phyloP scores from a whole-genome alignment of 495 filamentous ascomycete species.

The Umbilicaria muhlenbergii region DNA sequence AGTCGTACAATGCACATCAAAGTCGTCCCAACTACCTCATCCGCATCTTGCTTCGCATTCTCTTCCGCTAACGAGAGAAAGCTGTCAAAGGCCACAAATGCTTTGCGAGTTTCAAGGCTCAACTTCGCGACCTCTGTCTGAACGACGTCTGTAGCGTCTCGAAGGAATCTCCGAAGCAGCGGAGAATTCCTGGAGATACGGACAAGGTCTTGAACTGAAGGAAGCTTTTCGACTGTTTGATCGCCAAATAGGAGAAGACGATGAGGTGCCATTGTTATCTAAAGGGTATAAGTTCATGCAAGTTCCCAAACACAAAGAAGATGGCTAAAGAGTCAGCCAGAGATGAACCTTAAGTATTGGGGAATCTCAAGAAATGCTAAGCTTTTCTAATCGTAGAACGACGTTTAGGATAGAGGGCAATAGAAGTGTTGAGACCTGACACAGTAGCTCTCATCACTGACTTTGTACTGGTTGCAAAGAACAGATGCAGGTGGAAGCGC shows the following conservation, averaged over 20 bases:
- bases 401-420: too few relatives aligned
- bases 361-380: too few relatives aligned
- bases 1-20: constrained; percentile 6
- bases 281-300: too few relatives aligned
- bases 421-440: too few relatives aligned
- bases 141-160: constrained; percentile 9
- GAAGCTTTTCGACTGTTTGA: constrained; percentile 9
- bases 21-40: constrained; percentile 3
- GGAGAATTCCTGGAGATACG: constrained; percentile 2
- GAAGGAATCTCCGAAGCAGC: constrained; percentile 6
- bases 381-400: too few relatives aligned
- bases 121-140: constrained; percentile 7
- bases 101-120: background rate
- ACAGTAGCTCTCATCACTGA: too few relatives aligned
- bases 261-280: constrained; percentile 1
- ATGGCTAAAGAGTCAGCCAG: too few relatives aligned
- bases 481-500: too few relatives aligned
- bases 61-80: constrained; percentile 6
- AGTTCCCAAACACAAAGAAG: too few relatives aligned
- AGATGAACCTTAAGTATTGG: too few relatives aligned
- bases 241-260: constrained; percentile 8
- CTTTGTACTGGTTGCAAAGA: too few relatives aligned
- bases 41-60: constrained; percentile 3
- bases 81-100: constrained; percentile 3
- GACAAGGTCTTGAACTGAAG: constrained; percentile 3